phyloP scores from a whole-genome alignment of 441 rosid species.

The Gossypium trilobum region DNA sequence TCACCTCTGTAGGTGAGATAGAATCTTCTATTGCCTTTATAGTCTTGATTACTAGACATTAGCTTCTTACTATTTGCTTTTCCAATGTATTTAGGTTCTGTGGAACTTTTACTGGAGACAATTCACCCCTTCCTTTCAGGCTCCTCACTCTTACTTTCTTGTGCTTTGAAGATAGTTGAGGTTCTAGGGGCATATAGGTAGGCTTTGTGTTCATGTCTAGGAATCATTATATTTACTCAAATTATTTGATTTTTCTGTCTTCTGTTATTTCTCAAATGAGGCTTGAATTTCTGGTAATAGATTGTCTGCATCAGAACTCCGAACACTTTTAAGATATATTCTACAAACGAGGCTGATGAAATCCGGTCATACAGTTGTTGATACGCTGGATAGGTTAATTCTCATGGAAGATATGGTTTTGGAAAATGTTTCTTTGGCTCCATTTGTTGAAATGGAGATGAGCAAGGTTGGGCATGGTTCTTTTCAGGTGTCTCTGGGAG shows the following conservation, averaged over 20 bases:
- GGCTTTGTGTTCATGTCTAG: conserved; percentile 13
- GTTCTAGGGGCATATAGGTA: conserved; percentile 99
- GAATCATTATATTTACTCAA: conserved; percentile 7
- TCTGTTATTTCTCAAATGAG: conserved; percentile 20
- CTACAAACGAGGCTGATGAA: conserved; percentile 72
- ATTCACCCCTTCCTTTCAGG: conserved; percentile 82
- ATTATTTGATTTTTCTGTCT: conserved; percentile 11
- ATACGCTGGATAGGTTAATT: conserved; percentile 72
- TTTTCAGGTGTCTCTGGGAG: conserved; percentile 72
- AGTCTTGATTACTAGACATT: conserved; percentile 12
- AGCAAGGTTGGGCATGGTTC: conserved; percentile 73
- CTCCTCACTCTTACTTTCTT: conserved; percentile 70
- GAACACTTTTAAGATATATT: conserved; percentile 72
- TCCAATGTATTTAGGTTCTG: conserved; percentile 55
- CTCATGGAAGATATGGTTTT: conserved; percentile 58
- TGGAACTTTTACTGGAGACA: conserved; percentile 89
- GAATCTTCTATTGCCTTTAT: background rate
- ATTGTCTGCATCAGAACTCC: conserved; percentile 94
- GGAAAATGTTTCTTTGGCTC: conserved; percentile 63
- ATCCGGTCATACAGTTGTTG: conserved; percentile 73
- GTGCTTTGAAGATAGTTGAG: conserved; percentile 91
- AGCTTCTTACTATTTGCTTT: conserved; percentile 17
- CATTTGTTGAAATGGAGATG: conserved; percentile 76
- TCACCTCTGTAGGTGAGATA: conserved; percentile 84
- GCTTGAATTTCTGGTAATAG: conserved; percentile 42